These are phyloP conservation scores for Thozetella sp. DNA, from an alignment of 495 filamentous ascomycete species.

Conservation along the genomic window DNA sequence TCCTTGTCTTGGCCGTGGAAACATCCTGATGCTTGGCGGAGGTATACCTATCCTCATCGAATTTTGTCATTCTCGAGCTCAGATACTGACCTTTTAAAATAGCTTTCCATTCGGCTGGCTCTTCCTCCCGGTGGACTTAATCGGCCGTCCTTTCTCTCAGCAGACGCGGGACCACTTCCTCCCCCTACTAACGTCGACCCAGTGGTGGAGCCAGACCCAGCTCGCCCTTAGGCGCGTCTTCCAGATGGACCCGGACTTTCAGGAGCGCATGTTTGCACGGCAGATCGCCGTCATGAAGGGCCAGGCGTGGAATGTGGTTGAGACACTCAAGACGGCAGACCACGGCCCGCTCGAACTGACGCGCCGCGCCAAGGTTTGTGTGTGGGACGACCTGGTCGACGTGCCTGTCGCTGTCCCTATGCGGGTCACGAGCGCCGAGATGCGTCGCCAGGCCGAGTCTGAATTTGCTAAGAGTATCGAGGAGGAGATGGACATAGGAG, in stretches of 20 bases:
- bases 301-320: slow-evolving; percentile 98
- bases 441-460: slow-evolving; percentile 57
- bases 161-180: slow-evolving; percentile 93
- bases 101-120: slow-evolving; percentile 99
- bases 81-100: slow-evolving; percentile 6
- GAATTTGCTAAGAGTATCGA: slow-evolving; percentile 40
- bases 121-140: slow-evolving; percentile 93
- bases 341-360: slow-evolving; percentile 95
- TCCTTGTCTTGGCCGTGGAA: slow-evolving; percentile 99
- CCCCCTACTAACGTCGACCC: slow-evolving; percentile 86
- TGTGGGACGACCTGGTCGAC: slow-evolving; percentile 98
- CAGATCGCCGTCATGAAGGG: slow-evolving; percentile 99
- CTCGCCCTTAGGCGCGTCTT: slow-evolving; percentile 82
- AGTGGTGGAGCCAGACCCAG: slow-evolving; percentile 97
- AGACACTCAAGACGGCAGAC: slow-evolving; percentile 88
- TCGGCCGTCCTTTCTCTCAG: slow-evolving; percentile 93
- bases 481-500: slow-evolving; percentile 92
- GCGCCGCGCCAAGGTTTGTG: slow-evolving; percentile 84
- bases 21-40: slow-evolving; percentile 86
- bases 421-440: slow-evolving; percentile 76
- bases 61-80: neutral
- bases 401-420: slow-evolving; percentile 92
- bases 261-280: slow-evolving; percentile 95
- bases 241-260: slow-evolving; percentile 90
- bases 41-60: slow-evolving; percentile 21